Evolutionary conservation across 495 filamentous ascomycete genomes (phyloP).

Genomic region (Penicillium goetzii): DNA sequence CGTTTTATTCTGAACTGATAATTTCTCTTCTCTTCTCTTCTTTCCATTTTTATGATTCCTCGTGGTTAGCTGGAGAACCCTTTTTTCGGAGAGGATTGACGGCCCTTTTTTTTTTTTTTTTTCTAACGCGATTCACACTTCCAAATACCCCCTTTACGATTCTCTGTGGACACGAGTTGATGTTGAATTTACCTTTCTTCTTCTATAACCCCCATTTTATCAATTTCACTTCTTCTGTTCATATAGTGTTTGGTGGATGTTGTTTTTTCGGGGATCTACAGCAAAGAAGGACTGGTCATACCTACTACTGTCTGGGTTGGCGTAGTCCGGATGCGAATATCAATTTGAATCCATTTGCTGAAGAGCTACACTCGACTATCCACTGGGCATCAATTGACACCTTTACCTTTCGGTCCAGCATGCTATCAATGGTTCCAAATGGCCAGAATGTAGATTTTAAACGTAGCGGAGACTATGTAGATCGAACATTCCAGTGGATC

Average conservation of each 20-base stretch:
- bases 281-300: conserved; percentile 1
- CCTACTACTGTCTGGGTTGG: conserved; percentile 4
- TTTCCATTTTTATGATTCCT: conserved; percentile 25
- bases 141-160: conserved; percentile 40
- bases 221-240: conserved; percentile 31
- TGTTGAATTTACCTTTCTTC: conserved; percentile 25
- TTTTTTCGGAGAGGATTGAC: conserved; percentile 30
- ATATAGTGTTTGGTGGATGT: conserved; percentile 28
- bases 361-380: conserved; percentile 2
- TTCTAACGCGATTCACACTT: conserved; percentile 24
- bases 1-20: conserved; percentile 20
- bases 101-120: conserved; percentile 21
- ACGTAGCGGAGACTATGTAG: conserved; percentile 27
- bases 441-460: conserved; percentile 5
- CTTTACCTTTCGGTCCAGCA: background rate
- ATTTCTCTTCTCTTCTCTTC: conserved; percentile 6
- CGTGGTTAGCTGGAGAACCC: conserved; percentile 32
- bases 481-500: conserved; percentile 32
- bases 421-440: background rate
- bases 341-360: conserved; percentile 9
- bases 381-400: conserved; percentile 22
- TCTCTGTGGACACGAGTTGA: conserved; percentile 42
- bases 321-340: conserved; percentile 10
- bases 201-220: conserved; percentile 15
- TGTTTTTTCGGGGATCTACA: conserved; percentile 2